Conservation (phyloP, 163 green algal genomes). For the Chlamydomonas reinhardtii region DNA sequence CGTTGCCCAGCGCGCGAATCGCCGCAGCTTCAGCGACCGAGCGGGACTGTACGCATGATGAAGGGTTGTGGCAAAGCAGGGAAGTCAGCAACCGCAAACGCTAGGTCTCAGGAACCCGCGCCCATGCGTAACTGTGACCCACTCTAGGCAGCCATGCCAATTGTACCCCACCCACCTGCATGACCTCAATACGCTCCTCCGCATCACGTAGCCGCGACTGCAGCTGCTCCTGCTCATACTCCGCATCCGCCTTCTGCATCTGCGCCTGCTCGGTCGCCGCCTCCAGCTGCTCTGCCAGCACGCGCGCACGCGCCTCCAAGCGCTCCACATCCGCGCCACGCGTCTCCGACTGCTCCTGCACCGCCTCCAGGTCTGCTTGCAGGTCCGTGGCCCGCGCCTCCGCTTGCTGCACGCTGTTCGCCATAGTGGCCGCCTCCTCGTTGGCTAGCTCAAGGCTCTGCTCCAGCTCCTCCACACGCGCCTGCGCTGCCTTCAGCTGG, state of each 20-base stretch:
- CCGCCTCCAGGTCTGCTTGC: background rate
- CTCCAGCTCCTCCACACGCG: background rate
- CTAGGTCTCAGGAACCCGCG: too few species aligned
- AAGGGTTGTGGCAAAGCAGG: too few species aligned
- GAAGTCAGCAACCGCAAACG: too few species aligned
- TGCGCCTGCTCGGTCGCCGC: background rate
- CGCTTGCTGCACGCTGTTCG: background rate
- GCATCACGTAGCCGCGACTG: background rate
- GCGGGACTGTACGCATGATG: too few species aligned
- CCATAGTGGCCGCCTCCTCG: background rate
- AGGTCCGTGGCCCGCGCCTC: background rate
- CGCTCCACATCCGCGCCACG: background rate
- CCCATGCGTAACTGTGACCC: too few species aligned
- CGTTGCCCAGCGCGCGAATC: background rate
- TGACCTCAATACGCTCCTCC: background rate
- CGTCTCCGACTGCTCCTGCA: background rate
- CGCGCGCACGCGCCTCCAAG: background rate
- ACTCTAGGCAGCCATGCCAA: too few species aligned
- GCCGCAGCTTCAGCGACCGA: too few species aligned
- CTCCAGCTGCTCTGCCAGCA: background rate
- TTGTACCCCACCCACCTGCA: background rate
- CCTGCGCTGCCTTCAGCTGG: background rate
- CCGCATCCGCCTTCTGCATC: background rate
- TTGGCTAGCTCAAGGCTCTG: background rate
- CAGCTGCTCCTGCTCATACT: background rate